Evolutionary conservation across 306 rosid species (phyloP), one percentile per base, ranked within the genome.

Genomic region (Vigna reflexopilosa): DNA sequence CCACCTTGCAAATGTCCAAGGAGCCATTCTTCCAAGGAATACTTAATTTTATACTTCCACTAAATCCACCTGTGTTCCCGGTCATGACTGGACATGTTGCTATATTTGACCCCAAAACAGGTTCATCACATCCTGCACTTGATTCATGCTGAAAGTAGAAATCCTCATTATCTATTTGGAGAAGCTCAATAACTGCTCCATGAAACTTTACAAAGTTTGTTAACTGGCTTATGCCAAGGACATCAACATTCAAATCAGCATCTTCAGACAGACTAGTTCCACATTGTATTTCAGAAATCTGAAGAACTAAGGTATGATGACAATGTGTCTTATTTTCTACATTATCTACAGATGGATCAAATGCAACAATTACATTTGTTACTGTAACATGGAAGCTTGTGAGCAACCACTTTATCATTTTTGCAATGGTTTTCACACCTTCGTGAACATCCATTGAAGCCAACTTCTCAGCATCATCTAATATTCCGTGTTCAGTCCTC

Each of bases 11-110:
- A 77, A 88, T 85, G 86, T 95, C 98, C 77, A 95, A 85, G 75
- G 97, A 95, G 58, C 98, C 98, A 86, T 91, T 91, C 87, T 87
- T 92, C 98, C 97, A 91, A 77, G 97, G 98, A 77, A 95, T 89
- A 79, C 85, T 88, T 85, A 92, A 82, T 83, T 90, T 91, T 77
- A 95, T 64, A 86, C 81, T 91, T 70, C 98, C 98, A 67, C 93
- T 89, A 91, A 95, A 88, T 85, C 98, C 98, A 34, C 90, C 93
- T 52, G 78, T 85, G 57, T 82, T 85, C 70, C 98, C 98, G 4
- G 87, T 86, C 83, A 95, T 47, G 84, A 95, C 58, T 28, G 92
- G 89, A 79, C 84, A 85, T 30, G 86, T 86, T 67, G 75, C 82
- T 85, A 77, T 81, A 34, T 79, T 71, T 80, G 92, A 71, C 45